phyloP scores from a whole-genome alignment of 352 stramenopile genomes.

The Pythium aphanidermatum region DNA sequence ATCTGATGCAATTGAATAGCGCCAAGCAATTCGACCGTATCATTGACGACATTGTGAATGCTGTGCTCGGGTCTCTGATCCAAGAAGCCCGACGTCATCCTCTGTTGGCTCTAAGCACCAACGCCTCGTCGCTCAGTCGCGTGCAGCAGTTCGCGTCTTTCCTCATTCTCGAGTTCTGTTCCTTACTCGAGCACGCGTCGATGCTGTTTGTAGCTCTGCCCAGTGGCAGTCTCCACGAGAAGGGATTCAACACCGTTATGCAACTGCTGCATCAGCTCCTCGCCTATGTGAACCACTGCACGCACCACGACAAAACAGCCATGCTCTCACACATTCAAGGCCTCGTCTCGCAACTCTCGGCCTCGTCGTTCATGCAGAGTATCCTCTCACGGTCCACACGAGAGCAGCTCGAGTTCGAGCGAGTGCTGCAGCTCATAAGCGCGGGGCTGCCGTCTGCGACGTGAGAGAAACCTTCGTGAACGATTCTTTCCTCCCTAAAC shows the following conservation, averaged over 20 bases:
- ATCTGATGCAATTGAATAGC: constrained; percentile 28
- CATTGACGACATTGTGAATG: constrained; percentile 24
- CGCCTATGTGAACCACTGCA: constrained; percentile 41
- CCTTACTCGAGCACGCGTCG: constrained; percentile 60
- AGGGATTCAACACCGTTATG: constrained; percentile 49
- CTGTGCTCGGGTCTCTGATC: constrained; percentile 25
- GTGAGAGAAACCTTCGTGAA: neutral
- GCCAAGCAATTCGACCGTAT: constrained; percentile 19
- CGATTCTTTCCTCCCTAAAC: too few species aligned
- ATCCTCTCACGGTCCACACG: constrained; percentile 37
- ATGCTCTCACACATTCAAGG: constrained; percentile 31
- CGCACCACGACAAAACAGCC: constrained; percentile 28
- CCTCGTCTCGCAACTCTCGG: constrained; percentile 41
- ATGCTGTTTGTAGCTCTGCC: constrained; percentile 56
- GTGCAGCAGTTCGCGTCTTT: constrained; percentile 28
- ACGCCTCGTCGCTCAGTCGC: neutral
- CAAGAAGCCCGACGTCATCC: constrained; percentile 33
- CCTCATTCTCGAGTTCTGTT: constrained; percentile 39
- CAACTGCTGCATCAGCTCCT: constrained; percentile 61
- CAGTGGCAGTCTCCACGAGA: constrained; percentile 19
- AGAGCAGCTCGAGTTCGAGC: constrained; percentile 41
- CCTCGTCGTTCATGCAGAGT: constrained; percentile 60
- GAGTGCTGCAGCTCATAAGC: constrained; percentile 33
- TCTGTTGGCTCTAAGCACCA: constrained; percentile 32
- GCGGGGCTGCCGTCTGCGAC: constrained; percentile 18